phyloP scores from a whole-genome alignment of 2,329 filamentous ascomycete species.

The Pestalotiopsis fici region DNA sequence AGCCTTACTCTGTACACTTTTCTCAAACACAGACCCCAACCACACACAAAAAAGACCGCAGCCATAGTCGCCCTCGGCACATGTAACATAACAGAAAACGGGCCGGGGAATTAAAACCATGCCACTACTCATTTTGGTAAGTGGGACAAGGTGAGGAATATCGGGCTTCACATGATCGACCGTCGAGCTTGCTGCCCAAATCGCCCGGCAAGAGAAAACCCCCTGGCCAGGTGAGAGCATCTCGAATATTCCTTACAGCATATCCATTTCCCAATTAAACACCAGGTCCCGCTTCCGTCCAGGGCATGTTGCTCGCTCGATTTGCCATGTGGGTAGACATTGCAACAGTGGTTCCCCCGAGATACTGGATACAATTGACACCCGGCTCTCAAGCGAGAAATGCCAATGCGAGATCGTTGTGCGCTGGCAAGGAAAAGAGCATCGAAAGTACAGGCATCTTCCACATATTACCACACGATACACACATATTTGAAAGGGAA shows the following conservation, averaged over 20 bases:
- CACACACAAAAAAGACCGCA: background rate
- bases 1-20: background rate
- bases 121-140: background rate
- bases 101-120: background rate
- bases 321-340: background rate
- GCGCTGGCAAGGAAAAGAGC: background rate
- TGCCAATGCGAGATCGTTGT: slow-evolving; percentile 2
- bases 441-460: background rate
- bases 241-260: background rate
- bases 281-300: background rate
- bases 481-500: background rate
- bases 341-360: background rate
- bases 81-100: background rate
- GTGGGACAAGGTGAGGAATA: background rate
- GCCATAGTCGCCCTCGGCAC: background rate
- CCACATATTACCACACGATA: background rate
- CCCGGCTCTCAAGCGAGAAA: background rate
- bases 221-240: slow-evolving; percentile 2
- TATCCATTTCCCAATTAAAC: background rate
- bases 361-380: background rate
- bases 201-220: background rate
- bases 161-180: slow-evolving; percentile 5
- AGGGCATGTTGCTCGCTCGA: background rate
- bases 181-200: slow-evolving; percentile 4
- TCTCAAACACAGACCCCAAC: background rate